phyloP scores from a whole-genome alignment of 1,284 basidiomycete genomes.

The Sanguinoderma infundibulare region DNA sequence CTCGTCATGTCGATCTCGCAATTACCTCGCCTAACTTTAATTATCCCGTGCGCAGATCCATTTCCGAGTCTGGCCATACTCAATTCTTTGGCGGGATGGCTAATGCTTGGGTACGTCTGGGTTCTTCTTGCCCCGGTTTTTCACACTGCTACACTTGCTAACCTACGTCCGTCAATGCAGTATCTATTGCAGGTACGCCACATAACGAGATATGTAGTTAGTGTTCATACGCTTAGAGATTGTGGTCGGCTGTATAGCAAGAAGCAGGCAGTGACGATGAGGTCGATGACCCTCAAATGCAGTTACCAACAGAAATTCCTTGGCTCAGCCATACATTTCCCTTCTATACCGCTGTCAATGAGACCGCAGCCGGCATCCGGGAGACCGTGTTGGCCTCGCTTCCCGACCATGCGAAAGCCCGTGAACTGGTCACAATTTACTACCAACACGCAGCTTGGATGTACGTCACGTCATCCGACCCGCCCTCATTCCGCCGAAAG shows the following conservation, averaged over 20 bases:
- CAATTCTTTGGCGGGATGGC: slow-evolving; percentile 69
- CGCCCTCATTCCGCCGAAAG: neutral
- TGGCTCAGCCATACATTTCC: slow-evolving; percentile 67
- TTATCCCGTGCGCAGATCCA: slow-evolving; percentile 45
- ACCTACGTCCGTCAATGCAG: slow-evolving; percentile 28
- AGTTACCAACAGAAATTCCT: slow-evolving; percentile 54
- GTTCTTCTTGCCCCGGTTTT: neutral
- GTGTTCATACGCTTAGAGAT: slow-evolving; percentile 14
- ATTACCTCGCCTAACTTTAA: slow-evolving; percentile 15
- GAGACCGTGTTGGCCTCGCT: slow-evolving; percentile 48
- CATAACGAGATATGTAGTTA: slow-evolving; percentile 15
- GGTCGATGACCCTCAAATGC: slow-evolving; percentile 44
- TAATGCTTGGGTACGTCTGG: slow-evolving; percentile 63
- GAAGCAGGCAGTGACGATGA: slow-evolving; percentile 61
- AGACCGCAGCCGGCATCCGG: slow-evolving; percentile 48
- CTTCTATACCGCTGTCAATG: slow-evolving; percentile 49
- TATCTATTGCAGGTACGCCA: slow-evolving; percentile 42
- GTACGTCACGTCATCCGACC: slow-evolving; percentile 43
- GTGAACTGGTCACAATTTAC: slow-evolving; percentile 53
- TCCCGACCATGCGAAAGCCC: slow-evolving; percentile 48
- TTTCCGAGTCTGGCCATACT: slow-evolving; percentile 61
- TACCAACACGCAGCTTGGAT: slow-evolving; percentile 72
- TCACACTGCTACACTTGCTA: slow-evolving; percentile 4
- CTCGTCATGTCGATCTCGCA: slow-evolving; percentile 3
- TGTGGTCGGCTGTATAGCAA: slow-evolving; percentile 44